These are phyloP conservation scores for Aureobasidium sp. DNA, from an alignment of 2,329 filamentous ascomycete species.

Conservation along the genomic window DNA sequence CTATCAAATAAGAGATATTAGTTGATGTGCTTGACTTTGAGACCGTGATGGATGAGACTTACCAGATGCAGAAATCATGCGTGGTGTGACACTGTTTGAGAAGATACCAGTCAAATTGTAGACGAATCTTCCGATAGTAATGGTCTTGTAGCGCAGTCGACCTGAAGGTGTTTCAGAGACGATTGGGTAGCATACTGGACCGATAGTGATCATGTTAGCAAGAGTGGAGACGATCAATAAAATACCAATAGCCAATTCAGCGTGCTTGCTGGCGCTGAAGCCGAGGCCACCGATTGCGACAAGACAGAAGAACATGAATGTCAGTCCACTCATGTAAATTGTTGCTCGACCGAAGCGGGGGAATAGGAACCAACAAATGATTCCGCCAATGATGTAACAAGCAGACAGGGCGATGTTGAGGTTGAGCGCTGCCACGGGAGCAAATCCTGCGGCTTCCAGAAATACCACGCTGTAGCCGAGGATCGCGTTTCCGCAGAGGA, in stretches of 20 bases:
- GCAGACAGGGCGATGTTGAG: slow-evolving; percentile 26
- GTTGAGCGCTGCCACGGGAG: slow-evolving; percentile 29
- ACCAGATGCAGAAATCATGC: slow-evolving; percentile 27
- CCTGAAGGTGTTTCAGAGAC: slow-evolving; percentile 30
- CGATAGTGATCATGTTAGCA: slow-evolving; percentile 20
- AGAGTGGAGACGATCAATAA: slow-evolving; percentile 29
- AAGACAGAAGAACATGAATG: slow-evolving; percentile 30
- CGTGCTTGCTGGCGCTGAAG: neutral
- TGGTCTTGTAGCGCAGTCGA: slow-evolving; percentile 29
- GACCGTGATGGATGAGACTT: neutral
- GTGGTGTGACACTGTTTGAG: slow-evolving; percentile 33
- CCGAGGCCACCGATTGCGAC: slow-evolving; percentile 12
- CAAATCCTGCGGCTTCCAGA: slow-evolving; percentile 26
- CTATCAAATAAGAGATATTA: slow-evolving; percentile 20
- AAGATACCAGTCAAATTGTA: slow-evolving; percentile 33
- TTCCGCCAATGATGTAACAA: slow-evolving; percentile 25
- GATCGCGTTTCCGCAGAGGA: slow-evolving; percentile 22
- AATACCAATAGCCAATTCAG: slow-evolving; percentile 23
- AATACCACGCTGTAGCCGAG: slow-evolving; percentile 28
- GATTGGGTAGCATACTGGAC: slow-evolving; percentile 31
- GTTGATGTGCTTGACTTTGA: neutral
- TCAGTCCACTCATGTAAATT: slow-evolving; percentile 34
- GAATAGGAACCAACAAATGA: slow-evolving; percentile 33
- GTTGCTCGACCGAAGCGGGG: slow-evolving; percentile 30
- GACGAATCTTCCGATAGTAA: slow-evolving; percentile 30